Evolutionary conservation across 2,329 filamentous ascomycete species (phyloP), one percentile per base, ranked within the genome.

Genomic region (Parastagonospora avenae): DNA sequence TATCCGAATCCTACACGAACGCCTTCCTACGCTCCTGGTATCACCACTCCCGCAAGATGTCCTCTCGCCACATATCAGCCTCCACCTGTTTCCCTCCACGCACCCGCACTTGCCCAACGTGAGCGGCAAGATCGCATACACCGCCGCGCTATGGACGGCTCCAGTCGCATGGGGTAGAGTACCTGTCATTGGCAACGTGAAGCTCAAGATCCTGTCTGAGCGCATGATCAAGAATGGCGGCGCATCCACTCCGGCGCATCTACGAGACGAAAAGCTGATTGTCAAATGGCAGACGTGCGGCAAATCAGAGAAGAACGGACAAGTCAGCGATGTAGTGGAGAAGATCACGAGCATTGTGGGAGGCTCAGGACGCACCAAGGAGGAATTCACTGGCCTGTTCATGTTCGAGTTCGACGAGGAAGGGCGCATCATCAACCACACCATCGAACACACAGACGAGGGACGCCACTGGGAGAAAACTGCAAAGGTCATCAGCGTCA

Each of bases 81-180:
- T 88, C 15, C 83, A 86, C 62, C 78, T 87, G 10, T 88, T 88
- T 59, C 85, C 85, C 15, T 87, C 85, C 4, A 94, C 90, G 0
- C 90, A 95, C 66, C 91, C 90, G 2, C 89, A 93, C 72, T 89
- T 99, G 2, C 94, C 94, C 30, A 89, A 86, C n/a, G 94, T 97
- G 35, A 91, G 90, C 27, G 94, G 94, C 45, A 86, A 90, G 40
- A 89, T 97, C 31, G 89, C 91, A 41, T 99, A 99, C 73, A 89
- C 89, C 31, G 93, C 94, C 14, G 94, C 94, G 2, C 80, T 99
- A 32, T 97, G 92, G 92, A 97, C 94, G 0, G 92, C 92, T 0
- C 94, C 94, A 0, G 88, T 99, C 44, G 93, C 92, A 28, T 99
- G 94, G 94, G 95, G 95, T 66, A 86, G 90, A 27, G 83, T 99